Base-by-base conservation (phyloP, 2,329 filamentous ascomycete genomes). In the Sclerotinia sclerotiorum region DNA sequence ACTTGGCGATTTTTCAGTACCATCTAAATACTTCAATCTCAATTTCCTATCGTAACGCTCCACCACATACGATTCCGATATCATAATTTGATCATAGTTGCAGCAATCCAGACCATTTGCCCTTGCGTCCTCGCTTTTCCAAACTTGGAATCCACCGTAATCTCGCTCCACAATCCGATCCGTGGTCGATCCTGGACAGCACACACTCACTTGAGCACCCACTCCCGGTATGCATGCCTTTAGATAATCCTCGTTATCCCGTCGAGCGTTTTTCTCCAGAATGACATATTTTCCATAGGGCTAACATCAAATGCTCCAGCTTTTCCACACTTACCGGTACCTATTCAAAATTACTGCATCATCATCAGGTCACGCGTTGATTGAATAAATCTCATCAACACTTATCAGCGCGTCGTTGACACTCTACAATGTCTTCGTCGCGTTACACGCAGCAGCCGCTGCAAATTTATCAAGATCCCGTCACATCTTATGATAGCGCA, bases 381-480 rank as follows among this genome's bases (percentile, higher is more conserved):
- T 66, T 32, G 27, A 60, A 24, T 58, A 69, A 17, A 44, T 63
- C 52, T 44, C 54, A 24, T 27, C 48, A 51, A 15, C 42, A 61
- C n/a, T 52, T 52, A 54, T 48, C 67, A 49, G 70, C 74, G 73
- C 74, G 72, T 73, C 70, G 70, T 72, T 72, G 71, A 71, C 70
- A 61, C 51, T 44, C 65, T 70, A 73, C 73, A 69, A 84, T 84
- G 83, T 80, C 82, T 78, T 81, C 83, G 79, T 85, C 84, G 83
- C 84, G 84, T 83, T 77, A 76, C 71, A 72, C 72, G 69, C 83
- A 82, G 73, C 82, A 82, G 76, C 82, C 82, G 76, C 79, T 88
- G 79, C 83, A 87, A 75, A 85, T 87, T 77, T 87, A 85, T 77
- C 82, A 88, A 77, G 85, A 88, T 78, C 79, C 82, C 69, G 78